Base-by-base conservation (phyloP, 2,329 filamentous ascomycete genomes). In the Uncinocarpus reesii region DNA sequence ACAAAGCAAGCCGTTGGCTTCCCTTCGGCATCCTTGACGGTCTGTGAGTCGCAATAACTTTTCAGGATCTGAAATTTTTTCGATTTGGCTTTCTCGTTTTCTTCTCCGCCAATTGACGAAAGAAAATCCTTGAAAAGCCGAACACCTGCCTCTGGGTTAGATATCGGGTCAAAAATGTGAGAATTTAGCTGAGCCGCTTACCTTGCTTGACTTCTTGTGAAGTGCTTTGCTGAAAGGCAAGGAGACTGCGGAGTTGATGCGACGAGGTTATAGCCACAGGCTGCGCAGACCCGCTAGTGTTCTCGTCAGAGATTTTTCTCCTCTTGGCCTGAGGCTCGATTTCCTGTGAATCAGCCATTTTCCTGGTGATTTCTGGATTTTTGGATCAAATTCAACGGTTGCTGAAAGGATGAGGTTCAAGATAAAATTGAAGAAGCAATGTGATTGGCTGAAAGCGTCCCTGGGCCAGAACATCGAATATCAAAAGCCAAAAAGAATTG, bases 211-310 rank as follows among this genome's bases (percentile, higher is more conserved):
- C 72, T 69, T 62, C 61, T 10, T 49, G 47, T 18, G 57, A 56
- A 36, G 79, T 67, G 63, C 87, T 81, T 65, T 87, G 83, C 55
- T 84, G 75, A 60, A 88, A 88, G 48, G 73, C 67, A 34, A 92
- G 73, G 37, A 87, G 71, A 52, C 80, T 74, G 58, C 76, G 77
- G 51, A 92, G 71, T 60, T 92, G 83, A 45, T 78, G 74, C 53
- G 76, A 74, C 31, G 79, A 67, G 21, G 59, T 65, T 47, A 71
- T 65, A 31, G 55, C 52, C 20, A 56, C 46, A 8, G 54, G 47
- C 20, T 48, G 52, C 11, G 52, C 35, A 28, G 23, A 23, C 4
- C 23, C 51, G 13, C 37, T 36, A 16, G 48, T 35, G 21, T 51
- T 42, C 7, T 55, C 49, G 32, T 57, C 57, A 18, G 66, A 63